These are phyloP conservation scores for Acmispon strigosus DNA, from an alignment of 306 rosid species.

Conservation along the genomic window DNA sequence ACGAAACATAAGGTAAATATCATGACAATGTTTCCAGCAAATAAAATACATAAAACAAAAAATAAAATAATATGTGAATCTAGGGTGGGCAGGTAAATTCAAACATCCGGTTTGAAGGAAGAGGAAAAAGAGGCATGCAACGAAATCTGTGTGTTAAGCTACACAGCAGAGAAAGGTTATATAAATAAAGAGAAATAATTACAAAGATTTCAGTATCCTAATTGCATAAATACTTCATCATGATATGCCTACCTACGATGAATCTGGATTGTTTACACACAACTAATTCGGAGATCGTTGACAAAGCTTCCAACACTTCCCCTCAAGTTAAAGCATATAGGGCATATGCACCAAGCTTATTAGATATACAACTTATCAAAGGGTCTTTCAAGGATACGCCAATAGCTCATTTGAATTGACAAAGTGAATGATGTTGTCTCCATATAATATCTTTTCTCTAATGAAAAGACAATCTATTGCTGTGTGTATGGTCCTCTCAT, in stretches of 20 bases:
- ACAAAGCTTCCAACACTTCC: not conserved
- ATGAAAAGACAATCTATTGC: not conserved
- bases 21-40: not conserved
- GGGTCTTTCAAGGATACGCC: not conserved
- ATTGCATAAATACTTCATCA: not conserved
- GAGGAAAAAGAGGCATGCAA: not conserved
- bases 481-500: not conserved
- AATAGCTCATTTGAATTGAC: too few relatives aligned
- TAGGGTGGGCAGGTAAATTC: not conserved
- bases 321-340: not conserved
- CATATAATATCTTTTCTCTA: too few relatives aligned
- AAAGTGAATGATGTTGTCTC: too few relatives aligned
- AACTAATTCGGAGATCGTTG: not conserved
- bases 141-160: not conserved
- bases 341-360: not conserved
- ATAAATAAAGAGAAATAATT: too few relatives aligned
- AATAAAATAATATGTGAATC: not conserved
- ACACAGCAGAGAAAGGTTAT: too few relatives aligned
- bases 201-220: not conserved
- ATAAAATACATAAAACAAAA: not conserved
- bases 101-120: not conserved
- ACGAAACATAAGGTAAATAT: not conserved
- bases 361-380: not conserved
- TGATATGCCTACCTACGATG: not conserved
- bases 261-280: not conserved